phyloP scores from a whole-genome alignment of 768 basidiomycete genomes.

The Roridomyces roridus region DNA sequence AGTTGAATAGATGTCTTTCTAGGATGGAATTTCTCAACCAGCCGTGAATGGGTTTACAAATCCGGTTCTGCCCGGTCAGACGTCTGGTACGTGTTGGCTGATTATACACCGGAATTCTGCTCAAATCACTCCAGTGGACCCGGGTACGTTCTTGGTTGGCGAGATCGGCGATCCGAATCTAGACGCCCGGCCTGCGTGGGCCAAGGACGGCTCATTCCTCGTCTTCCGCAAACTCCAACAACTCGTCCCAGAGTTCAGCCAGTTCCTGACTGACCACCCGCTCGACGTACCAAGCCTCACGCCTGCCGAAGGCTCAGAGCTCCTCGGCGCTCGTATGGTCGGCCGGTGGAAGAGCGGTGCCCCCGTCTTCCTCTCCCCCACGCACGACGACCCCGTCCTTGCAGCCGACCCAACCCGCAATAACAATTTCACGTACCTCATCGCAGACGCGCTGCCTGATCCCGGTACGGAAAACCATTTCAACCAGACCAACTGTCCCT shows the following conservation, averaged over 20 bases:
- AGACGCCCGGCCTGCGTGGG: slow-evolving; percentile 13
- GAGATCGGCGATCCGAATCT: slow-evolving; percentile 28
- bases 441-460: slow-evolving; percentile 5
- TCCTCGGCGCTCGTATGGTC: slow-evolving; percentile 39
- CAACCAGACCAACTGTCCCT: slow-evolving; percentile 35
- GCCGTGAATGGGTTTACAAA: slow-evolving; percentile 25
- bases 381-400: slow-evolving; percentile 31
- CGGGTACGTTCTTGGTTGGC: slow-evolving; percentile 29
- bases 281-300: slow-evolving; percentile 22
- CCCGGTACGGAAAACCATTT: slow-evolving; percentile 22
- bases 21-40: slow-evolving; percentile 30
- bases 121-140: background rate
- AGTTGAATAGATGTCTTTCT: background rate
- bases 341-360: slow-evolving; percentile 43
- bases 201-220: slow-evolving; percentile 36
- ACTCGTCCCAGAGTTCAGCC: slow-evolving; percentile 38
- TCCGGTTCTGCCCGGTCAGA: slow-evolving; percentile 24
- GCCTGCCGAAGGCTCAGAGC: slow-evolving; percentile 30
- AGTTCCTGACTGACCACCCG: slow-evolving; percentile 29
- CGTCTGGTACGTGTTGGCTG: background rate
- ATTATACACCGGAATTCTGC: background rate
- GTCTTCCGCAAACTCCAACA: slow-evolving; percentile 41
- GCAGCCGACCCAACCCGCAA: slow-evolving; percentile 28
- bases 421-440: slow-evolving; percentile 38
- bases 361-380: slow-evolving; percentile 35